Evolutionary conservation across 1,284 basidiomycete genomes (phyloP).

Genomic region (Apiotrichum akiyoshidainum): DNA sequence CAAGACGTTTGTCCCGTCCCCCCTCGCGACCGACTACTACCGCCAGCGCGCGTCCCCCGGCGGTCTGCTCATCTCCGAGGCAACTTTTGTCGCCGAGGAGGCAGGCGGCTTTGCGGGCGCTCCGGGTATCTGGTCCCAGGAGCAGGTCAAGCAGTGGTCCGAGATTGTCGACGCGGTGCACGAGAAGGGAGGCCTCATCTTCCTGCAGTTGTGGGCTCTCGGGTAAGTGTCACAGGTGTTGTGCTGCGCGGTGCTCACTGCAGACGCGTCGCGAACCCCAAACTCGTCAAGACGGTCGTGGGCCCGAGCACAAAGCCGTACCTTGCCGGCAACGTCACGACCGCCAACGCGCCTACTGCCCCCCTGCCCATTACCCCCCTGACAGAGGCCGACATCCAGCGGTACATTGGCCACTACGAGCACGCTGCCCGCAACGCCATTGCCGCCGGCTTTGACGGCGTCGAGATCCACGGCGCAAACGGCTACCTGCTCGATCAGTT

Average conservation of each 20-base stretch:
- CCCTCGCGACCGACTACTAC: constrained; percentile 44
- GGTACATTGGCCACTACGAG: constrained; percentile 55
- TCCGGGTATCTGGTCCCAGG: constrained; percentile 33
- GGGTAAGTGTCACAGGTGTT: constrained; percentile 30
- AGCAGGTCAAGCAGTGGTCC: constrained; percentile 41
- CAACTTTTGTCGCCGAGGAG: constrained; percentile 30
- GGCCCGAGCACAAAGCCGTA: constrained; percentile 60
- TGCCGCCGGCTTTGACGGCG: constrained; percentile 64
- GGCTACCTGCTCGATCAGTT: constrained; percentile 56
- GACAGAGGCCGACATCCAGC: constrained; percentile 39
- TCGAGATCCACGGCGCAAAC: constrained; percentile 56
- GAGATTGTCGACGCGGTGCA: constrained; percentile 54
- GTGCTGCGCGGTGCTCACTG: constrained; percentile 48
- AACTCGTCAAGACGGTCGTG: constrained; percentile 18
- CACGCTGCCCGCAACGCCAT: constrained; percentile 57
- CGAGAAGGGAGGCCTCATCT: constrained; percentile 54
- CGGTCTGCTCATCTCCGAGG: constrained; percentile 46
- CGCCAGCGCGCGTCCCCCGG: constrained; percentile 40
- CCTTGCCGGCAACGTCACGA: constrained; percentile 50
- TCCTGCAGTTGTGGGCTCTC: constrained; percentile 57
- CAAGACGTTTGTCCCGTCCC: constrained; percentile 27
- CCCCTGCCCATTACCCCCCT: constrained; percentile 7
- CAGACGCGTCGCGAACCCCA: constrained; percentile 17
- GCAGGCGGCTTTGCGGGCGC: constrained; percentile 26
- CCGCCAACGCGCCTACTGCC: too few relatives aligned